Evolutionary conservation across 331 rosid genomes (phyloP), one percentile per base, ranked within the genome.

Genomic region (Saraca asoca): DNA sequence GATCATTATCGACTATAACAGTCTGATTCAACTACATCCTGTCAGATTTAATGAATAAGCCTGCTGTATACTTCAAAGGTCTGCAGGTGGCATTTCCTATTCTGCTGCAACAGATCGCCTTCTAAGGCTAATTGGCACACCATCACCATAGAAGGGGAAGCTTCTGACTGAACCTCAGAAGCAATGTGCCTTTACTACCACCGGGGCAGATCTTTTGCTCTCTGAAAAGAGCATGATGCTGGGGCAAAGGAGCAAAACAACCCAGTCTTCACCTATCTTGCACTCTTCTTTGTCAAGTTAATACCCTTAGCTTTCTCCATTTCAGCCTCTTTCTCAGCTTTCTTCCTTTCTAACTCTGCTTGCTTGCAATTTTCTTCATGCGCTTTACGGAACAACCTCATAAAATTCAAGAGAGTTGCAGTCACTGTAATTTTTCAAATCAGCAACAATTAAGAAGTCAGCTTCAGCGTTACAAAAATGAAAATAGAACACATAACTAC

Each of bases 241-340:
- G 73, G 51, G 43, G 82, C 68, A 49, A 74, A 64, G 75, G 73
- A 72, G 76, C 64, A 41, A 56, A 75, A 63, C 31, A 79, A 81
- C 51, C 51, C 64, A 59, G 45, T 56, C 64, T 59, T 78, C 85
- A 78, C 86, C 89, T 85, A 85, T 75, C 78, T 88, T 59, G 80
- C 87, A 58, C 83, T 55, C 81, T 88, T 88, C 75, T 69, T 86
- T 64, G 95, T 79, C 80, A 80, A 85, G 80, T 71, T 78, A 79
- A 83, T 18, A 75, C 96, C 99, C 86, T 88, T 85, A 9, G 97
- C 95, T 78, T 88, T 94, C 72, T 88, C 97, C 93, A 83, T 94
- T 79, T 90, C 99, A 3, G 92, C 97, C 68, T 90, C 99, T 83
- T 94, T 94, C 51, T 74, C 91, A 7, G 87, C 95, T 78, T 90